phyloP scores from a whole-genome alignment of 768 basidiomycete genomes.

The Omphalotus guepiniiformis region DNA sequence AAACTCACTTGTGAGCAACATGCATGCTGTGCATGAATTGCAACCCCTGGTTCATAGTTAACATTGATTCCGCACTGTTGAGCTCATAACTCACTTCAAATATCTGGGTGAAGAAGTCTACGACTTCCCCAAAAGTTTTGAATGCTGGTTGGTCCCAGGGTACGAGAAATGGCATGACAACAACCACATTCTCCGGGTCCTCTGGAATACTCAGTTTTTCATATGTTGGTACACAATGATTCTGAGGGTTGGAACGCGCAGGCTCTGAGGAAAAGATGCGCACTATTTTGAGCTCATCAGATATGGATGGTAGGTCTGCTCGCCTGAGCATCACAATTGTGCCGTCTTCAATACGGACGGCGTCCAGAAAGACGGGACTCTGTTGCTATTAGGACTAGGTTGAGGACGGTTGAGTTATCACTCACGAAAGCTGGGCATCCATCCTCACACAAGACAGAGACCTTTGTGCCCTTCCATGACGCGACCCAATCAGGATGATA shows the following conservation, averaged over 20 bases:
- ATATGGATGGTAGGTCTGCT: constrained; percentile 8
- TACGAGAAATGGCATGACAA: constrained; percentile 28
- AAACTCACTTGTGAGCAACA: constrained; percentile 15
- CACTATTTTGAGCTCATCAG: constrained; percentile 29
- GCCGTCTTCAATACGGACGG: constrained; percentile 22
- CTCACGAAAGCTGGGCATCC: not conserved
- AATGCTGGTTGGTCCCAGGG: constrained; percentile 24
- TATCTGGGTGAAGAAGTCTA: constrained; percentile 28
- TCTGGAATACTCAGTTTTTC: constrained; percentile 18
- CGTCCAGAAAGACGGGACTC: constrained; percentile 22
- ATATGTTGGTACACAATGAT: constrained; percentile 32
- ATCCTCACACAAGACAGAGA: not conserved
- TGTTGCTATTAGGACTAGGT: not conserved
- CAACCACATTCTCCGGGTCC: constrained; percentile 1
- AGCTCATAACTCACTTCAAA: constrained; percentile 21
- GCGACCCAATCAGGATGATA: not conserved
- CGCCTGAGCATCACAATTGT: constrained; percentile 26
- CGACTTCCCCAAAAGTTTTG: constrained; percentile 29
- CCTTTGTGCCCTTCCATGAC: not conserved
- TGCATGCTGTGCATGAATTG: constrained; percentile 15
- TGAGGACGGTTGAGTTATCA: not conserved
- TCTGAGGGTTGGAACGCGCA: constrained; percentile 18
- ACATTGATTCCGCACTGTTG: not conserved
- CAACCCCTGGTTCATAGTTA: constrained; percentile 13
- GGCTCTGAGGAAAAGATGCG: constrained; percentile 15